Evolutionary conservation across 140 eudicot genomes (phyloP), one percentile per base, ranked within the genome.

Genomic region (Oenanthe javanica): DNA sequence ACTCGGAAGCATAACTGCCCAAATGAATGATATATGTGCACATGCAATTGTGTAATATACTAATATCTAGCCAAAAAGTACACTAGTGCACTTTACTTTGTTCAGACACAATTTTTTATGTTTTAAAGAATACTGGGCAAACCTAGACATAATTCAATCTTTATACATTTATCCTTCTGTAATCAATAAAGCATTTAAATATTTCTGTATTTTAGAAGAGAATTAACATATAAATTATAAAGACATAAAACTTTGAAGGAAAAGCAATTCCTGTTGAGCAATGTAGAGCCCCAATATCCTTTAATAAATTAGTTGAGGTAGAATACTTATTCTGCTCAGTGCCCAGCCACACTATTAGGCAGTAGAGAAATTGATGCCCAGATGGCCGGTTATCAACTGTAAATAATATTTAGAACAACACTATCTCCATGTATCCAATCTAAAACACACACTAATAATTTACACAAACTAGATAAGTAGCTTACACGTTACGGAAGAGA

Each of bases 401-500:
- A 8, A n/a, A 23, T 21, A 8, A 57, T 12, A 2, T 19, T 64
- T 11, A 11, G 6, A 11, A 79, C 31, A 2, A 45, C 25, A 23
- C n/a, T 2, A 14, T 63, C 19, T 46, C 23, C 67, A 19, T 23
- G 1, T 23, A 23, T n/a, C 77, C 14, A 48, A 73, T 45, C 19
- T 3, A 31, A 4, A 67, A 67, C 73, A 67, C 21, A 45, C 38
- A 2, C 23, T 38, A 70, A 10, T 9, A 16, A 21, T 4, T 46
- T 18, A 9, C 42, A 47, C 36, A 46, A 31, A n/a, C 31, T 19
- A 46, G 9, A 74, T 50, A 81, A 31, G 86, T 84, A 83, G 78
- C 96, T 89, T 87, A 90, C 97, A 92, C 96, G 38, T 86, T 88
- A 25, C 86, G 87, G n/a, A 92, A 88, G 77, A 92, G 97, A 83